phyloP scores from a whole-genome alignment of 164 flowering plant genomes.

The Warburgia ugandensis region DNA sequence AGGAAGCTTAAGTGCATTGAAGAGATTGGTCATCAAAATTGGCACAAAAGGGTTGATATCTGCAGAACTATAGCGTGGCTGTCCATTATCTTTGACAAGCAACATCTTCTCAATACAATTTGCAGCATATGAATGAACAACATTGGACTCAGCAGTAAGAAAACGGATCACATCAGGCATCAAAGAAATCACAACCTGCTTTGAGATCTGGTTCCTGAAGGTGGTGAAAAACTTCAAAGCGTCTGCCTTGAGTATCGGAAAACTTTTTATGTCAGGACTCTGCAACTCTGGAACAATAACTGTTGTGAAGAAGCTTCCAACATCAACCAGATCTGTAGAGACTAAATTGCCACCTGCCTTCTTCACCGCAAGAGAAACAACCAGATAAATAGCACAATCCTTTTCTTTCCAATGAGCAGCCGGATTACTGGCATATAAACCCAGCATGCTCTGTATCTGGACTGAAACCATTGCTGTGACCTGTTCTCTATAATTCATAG shows the following conservation, averaged over 20 bases:
- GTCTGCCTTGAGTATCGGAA: slow-evolving; percentile 88
- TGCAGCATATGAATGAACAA: slow-evolving; percentile 95
- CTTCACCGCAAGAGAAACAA: slow-evolving; percentile 70
- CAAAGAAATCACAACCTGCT: slow-evolving; percentile 43
- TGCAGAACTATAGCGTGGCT: slow-evolving; percentile 41
- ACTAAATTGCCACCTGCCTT: slow-evolving; percentile 61
- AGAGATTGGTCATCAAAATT: slow-evolving; percentile 64
- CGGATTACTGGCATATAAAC: slow-evolving; percentile 51
- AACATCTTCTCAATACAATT: slow-evolving; percentile 90
- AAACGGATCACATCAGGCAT: slow-evolving; percentile 64
- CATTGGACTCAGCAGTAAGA: slow-evolving; percentile 76
- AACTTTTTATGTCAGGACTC: slow-evolving; percentile 58
- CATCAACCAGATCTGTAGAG: slow-evolving; percentile 75
- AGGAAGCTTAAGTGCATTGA: slow-evolving; percentile 57
- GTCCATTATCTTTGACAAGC: slow-evolving; percentile 73
- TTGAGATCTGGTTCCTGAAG: slow-evolving; percentile 62
- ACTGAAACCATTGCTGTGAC: slow-evolving; percentile 50
- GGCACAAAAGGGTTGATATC: slow-evolving; percentile 58
- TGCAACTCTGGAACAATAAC: slow-evolving; percentile 78
- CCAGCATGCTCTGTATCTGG: slow-evolving; percentile 57
- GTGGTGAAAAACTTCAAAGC: slow-evolving; percentile 83
- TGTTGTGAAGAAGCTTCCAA: slow-evolving; percentile 55
- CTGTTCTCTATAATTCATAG: slow-evolving; percentile 56
- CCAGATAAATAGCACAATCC: slow-evolving; percentile 95
- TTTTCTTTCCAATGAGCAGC: slow-evolving; percentile 82